Percentiles rank a stretch among this genome's conserved stretches.
These are phyloP conservation scores for Malassezia sp. DNA, from an alignment of 1,284 basidiomycete species.

Conservation along the genomic window DNA sequence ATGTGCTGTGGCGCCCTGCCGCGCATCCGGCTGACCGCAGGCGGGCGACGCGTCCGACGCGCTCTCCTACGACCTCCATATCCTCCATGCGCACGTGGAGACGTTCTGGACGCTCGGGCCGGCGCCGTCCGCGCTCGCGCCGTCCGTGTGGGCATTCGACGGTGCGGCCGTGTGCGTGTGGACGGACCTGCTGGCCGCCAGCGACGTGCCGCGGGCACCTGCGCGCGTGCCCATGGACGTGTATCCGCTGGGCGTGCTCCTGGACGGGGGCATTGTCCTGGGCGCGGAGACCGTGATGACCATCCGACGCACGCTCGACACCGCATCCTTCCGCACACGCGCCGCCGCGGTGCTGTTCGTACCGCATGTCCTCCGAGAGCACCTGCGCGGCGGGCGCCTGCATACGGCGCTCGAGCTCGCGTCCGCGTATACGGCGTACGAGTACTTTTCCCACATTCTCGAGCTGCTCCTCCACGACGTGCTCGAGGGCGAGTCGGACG, in stretches of 20 bases:
- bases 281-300: conserved; percentile 82
- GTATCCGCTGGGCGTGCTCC: conserved; percentile 86
- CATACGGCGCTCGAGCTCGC: conserved; percentile 66
- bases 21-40: too few relatives aligned
- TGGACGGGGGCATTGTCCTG: conserved; percentile 97
- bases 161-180: conserved; percentile 78
- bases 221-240: conserved; percentile 85
- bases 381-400: conserved; percentile 52
- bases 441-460: conserved; percentile 85
- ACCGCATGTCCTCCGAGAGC: conserved; percentile 76
- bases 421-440: conserved; percentile 69
- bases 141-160: conserved; percentile 95
- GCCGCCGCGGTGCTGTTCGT: conserved; percentile 92
- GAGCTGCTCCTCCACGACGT: conserved; percentile 89
- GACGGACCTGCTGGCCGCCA: conserved; percentile 89
- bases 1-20: too few relatives aligned
- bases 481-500: conserved; percentile 71
- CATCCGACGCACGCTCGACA: conserved; percentile 65
- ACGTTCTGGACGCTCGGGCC: conserved; percentile 96
- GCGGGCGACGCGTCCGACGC: conserved; percentile 55
- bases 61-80: conserved; percentile 93
- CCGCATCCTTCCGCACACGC: conserved; percentile 79
- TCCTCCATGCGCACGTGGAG: conserved; percentile 87
- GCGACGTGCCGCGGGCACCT: too few relatives aligned
- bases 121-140: conserved; percentile 81